Evolutionary conservation across 2,329 filamentous ascomycete genomes (phyloP), one percentile per base, ranked within the genome.

Genomic region (Fusarium dlaminii): DNA sequence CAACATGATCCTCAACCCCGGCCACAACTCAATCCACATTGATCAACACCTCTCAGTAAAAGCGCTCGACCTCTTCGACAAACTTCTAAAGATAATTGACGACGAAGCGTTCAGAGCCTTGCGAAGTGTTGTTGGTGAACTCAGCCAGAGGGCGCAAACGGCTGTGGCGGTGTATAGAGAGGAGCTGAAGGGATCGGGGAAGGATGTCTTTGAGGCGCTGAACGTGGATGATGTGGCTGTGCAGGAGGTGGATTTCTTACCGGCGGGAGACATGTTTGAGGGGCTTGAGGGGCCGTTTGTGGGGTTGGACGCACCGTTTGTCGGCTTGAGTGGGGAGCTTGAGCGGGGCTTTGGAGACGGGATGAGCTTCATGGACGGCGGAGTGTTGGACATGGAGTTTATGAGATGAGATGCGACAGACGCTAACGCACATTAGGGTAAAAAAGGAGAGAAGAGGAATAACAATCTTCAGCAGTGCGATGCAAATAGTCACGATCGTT

Each of bases 1-100:
- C 63, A 80, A 83, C 70, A 80, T 81, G 68, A 68, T 78, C 14
- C 63, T 81, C 22, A 71, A 80, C 14, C 82, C 81, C 1, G 68
- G 68, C 1, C 78, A 81, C 56, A 59, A 63, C 2, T 40, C 62
- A 1, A 70, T 81, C 11, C 63, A 76, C 6, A 46, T 77, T 10
- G 82, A 83, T 48, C 77, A 80, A 34, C 73, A 75, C 37, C 68
- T 83, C 6, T 72, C 77, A 10, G 58, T 74, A 18, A 79, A 79
- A 30, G 73, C 79, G 1, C 59, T 82, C 3, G 66, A 70, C 10
- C 59, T 83, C 1, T 80, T 81, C 34, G 75, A 82, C 36, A 75
- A 74, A 20, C 68, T 78, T 4, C 67, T 78, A 7, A 63, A 63
- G 8, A 30, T 78, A 3, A n/a, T 76, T 14, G 66, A 78, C 11